Conservation (phyloP, 2,329 filamentous ascomycete genomes). For the Sclerotinia sclerotiorum region DNA sequence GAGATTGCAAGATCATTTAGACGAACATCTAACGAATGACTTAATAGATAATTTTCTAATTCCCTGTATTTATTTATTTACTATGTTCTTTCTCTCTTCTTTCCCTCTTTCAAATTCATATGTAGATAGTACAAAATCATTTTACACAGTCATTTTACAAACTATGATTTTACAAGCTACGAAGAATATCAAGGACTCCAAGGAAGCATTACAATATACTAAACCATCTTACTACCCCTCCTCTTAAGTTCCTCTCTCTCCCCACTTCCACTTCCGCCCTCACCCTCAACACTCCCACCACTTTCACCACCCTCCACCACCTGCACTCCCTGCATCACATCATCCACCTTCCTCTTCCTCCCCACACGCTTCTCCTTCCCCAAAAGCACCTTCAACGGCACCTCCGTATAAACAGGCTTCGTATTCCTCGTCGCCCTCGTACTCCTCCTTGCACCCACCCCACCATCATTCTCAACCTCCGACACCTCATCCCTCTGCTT, state of each 20-base stretch:
- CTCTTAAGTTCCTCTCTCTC: neutral
- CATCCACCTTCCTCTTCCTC: conserved; percentile 13
- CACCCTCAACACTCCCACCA: neutral
- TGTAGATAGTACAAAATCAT: no score
- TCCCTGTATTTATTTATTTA: no score
- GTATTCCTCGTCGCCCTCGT: conserved; percentile 13
- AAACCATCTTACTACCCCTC: neutral
- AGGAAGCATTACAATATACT: neutral
- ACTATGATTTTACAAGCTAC: no score
- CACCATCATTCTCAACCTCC: neutral
- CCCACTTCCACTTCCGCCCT: neutral
- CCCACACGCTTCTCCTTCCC: neutral
- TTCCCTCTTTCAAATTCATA: no score
- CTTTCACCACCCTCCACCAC: no score
- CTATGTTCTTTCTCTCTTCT: no score
- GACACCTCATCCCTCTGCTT: neutral
- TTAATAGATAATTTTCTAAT: no score
- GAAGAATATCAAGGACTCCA: no score
- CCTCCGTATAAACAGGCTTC: neutral
- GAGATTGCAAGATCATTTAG: no score
- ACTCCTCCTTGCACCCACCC: neutral
- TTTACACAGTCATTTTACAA: no score
- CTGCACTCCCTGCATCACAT: neutral
- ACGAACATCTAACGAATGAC: no score
- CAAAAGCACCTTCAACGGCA: neutral